Evolutionary conservation across 2,329 filamentous ascomycete genomes (phyloP).

Genomic region (Onygenales sp.): DNA sequence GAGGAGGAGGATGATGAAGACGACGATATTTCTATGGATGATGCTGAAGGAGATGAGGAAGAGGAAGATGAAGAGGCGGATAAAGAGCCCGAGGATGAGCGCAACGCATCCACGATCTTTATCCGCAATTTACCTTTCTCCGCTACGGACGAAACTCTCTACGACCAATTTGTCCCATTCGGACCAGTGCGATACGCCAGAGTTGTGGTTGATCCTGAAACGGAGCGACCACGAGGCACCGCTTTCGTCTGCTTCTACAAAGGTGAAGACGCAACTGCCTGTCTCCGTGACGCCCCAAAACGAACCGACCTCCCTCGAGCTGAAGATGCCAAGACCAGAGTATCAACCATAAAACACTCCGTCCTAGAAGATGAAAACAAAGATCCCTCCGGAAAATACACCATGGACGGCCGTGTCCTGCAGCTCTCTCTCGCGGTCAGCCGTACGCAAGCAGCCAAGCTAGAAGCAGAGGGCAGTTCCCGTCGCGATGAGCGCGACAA

Average conservation of each 20-base stretch:
- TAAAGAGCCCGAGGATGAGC: constrained; percentile 38
- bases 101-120: constrained; percentile 71
- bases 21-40: constrained; percentile 26
- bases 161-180: constrained; percentile 79
- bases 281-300: constrained; percentile 65
- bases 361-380: constrained; percentile 77
- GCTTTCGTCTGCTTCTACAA: constrained; percentile 92
- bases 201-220: constrained; percentile 77
- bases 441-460: constrained; percentile 65
- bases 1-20: constrained; percentile 33
- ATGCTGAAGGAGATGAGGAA: constrained; percentile 34
- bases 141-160: constrained; percentile 69
- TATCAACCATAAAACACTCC: constrained; percentile 57
- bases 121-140: constrained; percentile 91
- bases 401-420: constrained; percentile 77
- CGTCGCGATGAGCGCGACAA: constrained; percentile 60
- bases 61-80: constrained; percentile 34
- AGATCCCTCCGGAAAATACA: constrained; percentile 78
- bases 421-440: constrained; percentile 78
- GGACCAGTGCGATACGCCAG: constrained; percentile 84
- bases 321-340: constrained; percentile 28
- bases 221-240: constrained; percentile 79
- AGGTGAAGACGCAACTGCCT: constrained; percentile 62
- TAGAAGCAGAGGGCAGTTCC: constrained; percentile 59
- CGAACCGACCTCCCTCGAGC: constrained; percentile 31